These are phyloP conservation scores for Oryza longistaminata DNA, from an alignment of 176 grass and related monocot species.

Conservation along the genomic window DNA sequence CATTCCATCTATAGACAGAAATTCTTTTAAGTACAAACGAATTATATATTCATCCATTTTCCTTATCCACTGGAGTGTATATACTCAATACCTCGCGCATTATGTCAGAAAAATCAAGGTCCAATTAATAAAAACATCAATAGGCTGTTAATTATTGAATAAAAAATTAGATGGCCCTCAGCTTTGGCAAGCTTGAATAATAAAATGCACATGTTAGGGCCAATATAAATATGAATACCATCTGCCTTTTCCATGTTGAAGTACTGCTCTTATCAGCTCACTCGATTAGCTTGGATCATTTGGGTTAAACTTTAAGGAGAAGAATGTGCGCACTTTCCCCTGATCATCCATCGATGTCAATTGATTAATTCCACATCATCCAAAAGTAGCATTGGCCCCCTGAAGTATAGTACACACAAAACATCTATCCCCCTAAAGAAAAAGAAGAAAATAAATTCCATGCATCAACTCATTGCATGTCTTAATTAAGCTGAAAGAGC, in stretches of 20 bases:
- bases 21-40: neutral
- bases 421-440: neutral
- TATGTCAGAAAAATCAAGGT: neutral
- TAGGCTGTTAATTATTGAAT: neutral
- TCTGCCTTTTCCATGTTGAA: neutral
- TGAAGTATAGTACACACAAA: neutral
- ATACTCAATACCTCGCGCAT: neutral
- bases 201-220: neutral
- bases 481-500: neutral
- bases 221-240: neutral
- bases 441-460: neutral
- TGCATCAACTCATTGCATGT: neutral
- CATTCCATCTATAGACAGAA: neutral
- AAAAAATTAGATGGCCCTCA: neutral
- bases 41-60: neutral
- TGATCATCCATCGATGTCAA: neutral
- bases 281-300: slow-evolving; percentile 12
- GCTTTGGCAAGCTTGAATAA: neutral
- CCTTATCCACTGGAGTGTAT: neutral
- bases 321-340: slow-evolving; percentile 35
- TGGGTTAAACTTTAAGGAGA: slow-evolving; percentile 39
- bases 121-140: neutral
- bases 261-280: neutral
- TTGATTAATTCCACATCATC: neutral
- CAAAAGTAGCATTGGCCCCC: neutral